phyloP scores from a whole-genome alignment of 139 green algal species.

The Choricystis sp. region DNA sequence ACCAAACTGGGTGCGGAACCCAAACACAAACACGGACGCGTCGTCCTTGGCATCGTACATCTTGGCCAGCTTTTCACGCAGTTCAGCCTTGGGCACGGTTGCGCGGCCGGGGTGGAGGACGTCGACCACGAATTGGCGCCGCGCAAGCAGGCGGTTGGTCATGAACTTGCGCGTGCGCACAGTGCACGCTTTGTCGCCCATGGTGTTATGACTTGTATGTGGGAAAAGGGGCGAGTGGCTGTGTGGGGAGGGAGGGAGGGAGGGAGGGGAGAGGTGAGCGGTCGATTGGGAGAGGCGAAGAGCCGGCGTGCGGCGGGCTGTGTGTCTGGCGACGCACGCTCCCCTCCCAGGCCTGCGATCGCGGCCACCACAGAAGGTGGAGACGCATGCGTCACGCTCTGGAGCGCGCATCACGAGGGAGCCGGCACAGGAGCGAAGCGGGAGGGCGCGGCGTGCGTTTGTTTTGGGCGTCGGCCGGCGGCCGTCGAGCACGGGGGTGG shows the following conservation, averaged over 20 bases:
- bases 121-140: conserved; percentile 93
- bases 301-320: background rate
- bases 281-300: too few species aligned
- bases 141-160: conserved; percentile 80
- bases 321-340: background rate
- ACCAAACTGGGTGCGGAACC: conserved; percentile 95
- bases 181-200: conserved; percentile 83
- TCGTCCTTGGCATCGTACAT: conserved; percentile 91
- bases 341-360: background rate
- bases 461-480: too few species aligned
- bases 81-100: conserved; percentile 94
- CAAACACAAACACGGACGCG: conserved; percentile 83
- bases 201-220: conserved; percentile 21
- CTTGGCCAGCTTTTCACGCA: conserved; percentile 88
- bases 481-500: too few species aligned
- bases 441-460: too few species aligned
- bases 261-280: too few species aligned
- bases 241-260: background rate
- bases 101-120: conserved; percentile 90
- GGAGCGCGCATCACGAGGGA: too few species aligned
- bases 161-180: conserved; percentile 94
- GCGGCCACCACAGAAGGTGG: too few species aligned
- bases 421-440: too few species aligned
- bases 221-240: background rate
- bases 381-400: too few species aligned